Conservation (phyloP, 306 rosid species). For the Casuarina cunninghamiana region DNA sequence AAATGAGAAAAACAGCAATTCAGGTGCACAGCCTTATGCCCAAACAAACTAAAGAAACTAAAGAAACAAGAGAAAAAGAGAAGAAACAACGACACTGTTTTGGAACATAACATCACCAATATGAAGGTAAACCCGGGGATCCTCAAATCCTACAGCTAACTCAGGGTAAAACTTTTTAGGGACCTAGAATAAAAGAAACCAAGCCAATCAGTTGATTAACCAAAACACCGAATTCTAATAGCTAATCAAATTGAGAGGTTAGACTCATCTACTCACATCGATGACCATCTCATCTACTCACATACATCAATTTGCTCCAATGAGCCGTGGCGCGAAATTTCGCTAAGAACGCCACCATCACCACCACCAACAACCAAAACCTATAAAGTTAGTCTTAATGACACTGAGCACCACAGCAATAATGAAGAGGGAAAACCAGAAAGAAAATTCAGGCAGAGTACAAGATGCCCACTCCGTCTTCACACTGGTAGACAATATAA, state of each 20-base stretch:
- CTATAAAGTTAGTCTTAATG: slow-evolving; percentile 35
- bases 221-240: background rate
- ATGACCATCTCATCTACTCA: slow-evolving; percentile 39
- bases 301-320: slow-evolving; percentile 90
- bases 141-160: slow-evolving; percentile 89
- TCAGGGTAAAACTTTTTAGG: slow-evolving; percentile 78
- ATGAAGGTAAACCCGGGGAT: slow-evolving; percentile 89
- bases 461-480: background rate
- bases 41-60: slow-evolving; percentile 10
- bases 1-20: slow-evolving; percentile 9
- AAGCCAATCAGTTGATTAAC: slow-evolving; percentile 24
- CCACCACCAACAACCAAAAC: slow-evolving; percentile 42
- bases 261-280: no score
- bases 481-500: no score
- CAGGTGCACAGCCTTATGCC: background rate
- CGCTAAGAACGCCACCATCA: slow-evolving; percentile 95
- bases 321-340: slow-evolving; percentile 79
- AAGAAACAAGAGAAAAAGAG: slow-evolving; percentile 21
- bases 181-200: slow-evolving; percentile 51
- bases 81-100: slow-evolving; percentile 5
- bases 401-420: background rate
- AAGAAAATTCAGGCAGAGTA: background rate
- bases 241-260: background rate
- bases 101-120: slow-evolving; percentile 71
- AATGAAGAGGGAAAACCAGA: background rate